Conservation (phyloP, 1,284 basidiomycete genomes). For the Ceraceosorus guamensis region DNA sequence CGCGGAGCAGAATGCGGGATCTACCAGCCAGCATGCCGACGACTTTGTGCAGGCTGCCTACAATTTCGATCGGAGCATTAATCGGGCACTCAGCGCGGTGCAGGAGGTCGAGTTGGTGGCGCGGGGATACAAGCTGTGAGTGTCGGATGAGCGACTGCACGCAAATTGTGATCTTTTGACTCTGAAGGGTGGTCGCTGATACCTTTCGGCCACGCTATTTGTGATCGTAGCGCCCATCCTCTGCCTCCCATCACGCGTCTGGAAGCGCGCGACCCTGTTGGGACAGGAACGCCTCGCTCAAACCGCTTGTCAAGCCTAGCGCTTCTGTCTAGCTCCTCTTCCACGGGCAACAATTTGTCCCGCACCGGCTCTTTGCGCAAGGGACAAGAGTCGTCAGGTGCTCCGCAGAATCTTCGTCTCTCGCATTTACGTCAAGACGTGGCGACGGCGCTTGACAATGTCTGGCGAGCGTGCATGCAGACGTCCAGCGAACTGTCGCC, state of each 20-base stretch:
- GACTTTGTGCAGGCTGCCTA: constrained; percentile 29
- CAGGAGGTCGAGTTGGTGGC: constrained; percentile 46
- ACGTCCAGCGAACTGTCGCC: constrained; percentile 6
- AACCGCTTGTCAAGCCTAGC: constrained; percentile 1
- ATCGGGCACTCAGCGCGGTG: constrained; percentile 38
- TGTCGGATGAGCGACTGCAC: background rate
- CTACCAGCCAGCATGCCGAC: background rate
- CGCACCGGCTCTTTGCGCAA: too few relatives aligned
- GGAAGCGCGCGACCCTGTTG: constrained; percentile 20
- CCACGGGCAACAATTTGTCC: background rate
- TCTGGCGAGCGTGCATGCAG: too few relatives aligned
- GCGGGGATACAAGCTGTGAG: constrained; percentile 36
- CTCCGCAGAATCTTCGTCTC: too few relatives aligned
- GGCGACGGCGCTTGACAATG: too few relatives aligned
- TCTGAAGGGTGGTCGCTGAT: background rate
- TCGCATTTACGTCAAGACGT: too few relatives aligned
- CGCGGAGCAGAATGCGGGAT: background rate
- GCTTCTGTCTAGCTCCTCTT: constrained; percentile 20
- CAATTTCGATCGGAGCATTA: constrained; percentile 28
- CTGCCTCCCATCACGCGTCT: constrained; percentile 45
- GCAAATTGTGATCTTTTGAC: background rate
- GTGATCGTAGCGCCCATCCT: constrained; percentile 20
- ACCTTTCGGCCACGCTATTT: background rate
- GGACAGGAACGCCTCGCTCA: too few relatives aligned
- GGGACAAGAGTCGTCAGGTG: too few relatives aligned